These are phyloP conservation scores for Garcia nutans DNA, from an alignment of 345 rosid species.

Conservation along the genomic window DNA sequence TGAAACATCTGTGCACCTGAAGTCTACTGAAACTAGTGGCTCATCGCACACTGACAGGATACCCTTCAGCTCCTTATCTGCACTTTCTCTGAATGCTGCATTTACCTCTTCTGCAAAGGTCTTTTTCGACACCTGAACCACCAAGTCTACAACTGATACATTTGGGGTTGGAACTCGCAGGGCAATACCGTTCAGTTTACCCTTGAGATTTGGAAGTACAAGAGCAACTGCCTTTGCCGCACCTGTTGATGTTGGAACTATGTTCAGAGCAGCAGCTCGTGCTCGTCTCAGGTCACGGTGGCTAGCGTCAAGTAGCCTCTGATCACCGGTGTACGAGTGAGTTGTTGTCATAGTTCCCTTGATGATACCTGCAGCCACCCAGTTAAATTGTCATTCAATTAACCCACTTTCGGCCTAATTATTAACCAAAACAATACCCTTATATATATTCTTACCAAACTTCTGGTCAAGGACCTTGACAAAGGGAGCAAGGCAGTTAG, in stretches of 20 bases:
- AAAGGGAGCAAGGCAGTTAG: conserved; percentile 98
- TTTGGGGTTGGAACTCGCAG: conserved; percentile 97
- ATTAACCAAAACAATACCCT: not conserved
- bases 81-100: conserved; percentile 79
- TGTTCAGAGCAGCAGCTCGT: conserved; percentile 92
- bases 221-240: conserved; percentile 98
- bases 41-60: conserved; percentile 86
- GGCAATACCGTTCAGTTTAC: conserved; percentile 92
- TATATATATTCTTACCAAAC: conserved; percentile 51
- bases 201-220: conserved; percentile 86
- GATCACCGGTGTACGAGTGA: conserved; percentile 98
- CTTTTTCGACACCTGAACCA: conserved; percentile 87
- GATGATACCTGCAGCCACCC: conserved; percentile 58
- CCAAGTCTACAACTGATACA: conserved; percentile 90
- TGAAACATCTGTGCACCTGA: conserved; percentile 89
- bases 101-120: conserved; percentile 95
- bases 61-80: conserved; percentile 79
- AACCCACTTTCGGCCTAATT: not conserved
- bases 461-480: conserved; percentile 99
- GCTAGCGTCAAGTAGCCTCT: conserved; percentile 86
- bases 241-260: conserved; percentile 92
- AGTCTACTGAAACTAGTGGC: conserved; percentile 90
- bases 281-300: conserved; percentile 98
- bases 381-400: not conserved
- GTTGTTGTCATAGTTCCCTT: conserved; percentile 99